Conservation (phyloP, 179 eudicot genomes). For the Vitellaria paradoxa region DNA sequence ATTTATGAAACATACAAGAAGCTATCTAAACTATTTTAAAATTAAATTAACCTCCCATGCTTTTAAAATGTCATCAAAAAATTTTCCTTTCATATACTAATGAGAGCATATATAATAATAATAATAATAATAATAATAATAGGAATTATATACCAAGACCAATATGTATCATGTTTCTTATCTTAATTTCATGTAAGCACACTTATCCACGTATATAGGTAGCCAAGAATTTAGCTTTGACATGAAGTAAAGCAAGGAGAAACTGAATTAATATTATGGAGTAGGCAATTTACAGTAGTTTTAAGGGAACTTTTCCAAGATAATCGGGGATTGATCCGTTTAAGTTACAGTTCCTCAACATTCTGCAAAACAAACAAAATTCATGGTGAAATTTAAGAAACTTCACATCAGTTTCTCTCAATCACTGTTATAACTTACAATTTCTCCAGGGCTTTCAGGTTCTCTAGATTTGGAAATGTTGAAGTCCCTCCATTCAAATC, state of each 20-base stretch:
- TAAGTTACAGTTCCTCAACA: slow-evolving; percentile 47
- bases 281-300: slow-evolving; percentile 24
- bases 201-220: neutral
- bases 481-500: slow-evolving; percentile 43
- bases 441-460: slow-evolving; percentile 25
- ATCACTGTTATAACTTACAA: slow-evolving; percentile 31
- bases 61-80: too few relatives aligned
- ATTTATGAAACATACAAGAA: too few relatives aligned
- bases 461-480: slow-evolving; percentile 37
- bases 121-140: too few relatives aligned
- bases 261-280: neutral
- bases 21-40: too few relatives aligned
- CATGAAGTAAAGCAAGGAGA: neutral
- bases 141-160: too few relatives aligned
- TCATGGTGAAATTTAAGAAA: neutral
- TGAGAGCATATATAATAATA: too few relatives aligned
- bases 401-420: neutral
- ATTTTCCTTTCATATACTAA: too few relatives aligned
- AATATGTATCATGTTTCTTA: neutral
- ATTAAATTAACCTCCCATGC: too few relatives aligned
- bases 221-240: neutral
- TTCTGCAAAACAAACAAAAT: slow-evolving; percentile 26
- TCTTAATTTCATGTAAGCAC: neutral
- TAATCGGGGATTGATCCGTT: slow-evolving; percentile 32
- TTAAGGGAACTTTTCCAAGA: slow-evolving; percentile 26